A percentile compares a stretch with the other conserved stretches of the same genome.
These are phyloP conservation scores for Thermothelomyces thermophilus DNA, from an alignment of 2,329 filamentous ascomycete genomes.

Conservation along the genomic window DNA sequence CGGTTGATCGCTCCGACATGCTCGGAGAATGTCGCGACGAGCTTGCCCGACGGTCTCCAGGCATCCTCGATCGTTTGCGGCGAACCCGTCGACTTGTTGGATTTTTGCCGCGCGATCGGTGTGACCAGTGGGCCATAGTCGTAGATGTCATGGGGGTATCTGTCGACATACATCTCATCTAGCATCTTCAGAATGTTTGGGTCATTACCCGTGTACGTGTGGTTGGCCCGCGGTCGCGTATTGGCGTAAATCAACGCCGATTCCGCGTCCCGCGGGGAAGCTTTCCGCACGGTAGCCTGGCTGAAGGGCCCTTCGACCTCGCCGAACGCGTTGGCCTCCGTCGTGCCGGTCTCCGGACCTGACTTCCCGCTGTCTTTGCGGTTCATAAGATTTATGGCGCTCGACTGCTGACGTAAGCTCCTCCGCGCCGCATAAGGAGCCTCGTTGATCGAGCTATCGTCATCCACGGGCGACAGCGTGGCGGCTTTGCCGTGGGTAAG, in stretches of 20 bases:
- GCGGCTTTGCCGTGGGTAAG: slow-evolving; percentile 24
- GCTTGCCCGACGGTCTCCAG: slow-evolving; percentile 77
- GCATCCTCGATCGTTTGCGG: slow-evolving; percentile 46
- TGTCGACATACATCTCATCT: slow-evolving; percentile 75
- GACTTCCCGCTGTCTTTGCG: slow-evolving; percentile 54
- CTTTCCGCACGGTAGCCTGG: slow-evolving; percentile 28
- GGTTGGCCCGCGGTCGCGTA: slow-evolving; percentile 54
- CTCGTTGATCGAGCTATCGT: slow-evolving; percentile 33
- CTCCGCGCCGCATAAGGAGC: slow-evolving; percentile 39
- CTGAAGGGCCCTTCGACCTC: slow-evolving; percentile 52
- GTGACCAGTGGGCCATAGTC: slow-evolving; percentile 78
- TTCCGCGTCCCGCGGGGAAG: slow-evolving; percentile 30
- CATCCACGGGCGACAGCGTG: slow-evolving; percentile 14
- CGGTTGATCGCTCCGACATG: slow-evolving; percentile 78
- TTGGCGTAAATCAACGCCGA: slow-evolving; percentile 30
- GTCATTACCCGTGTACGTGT: slow-evolving; percentile 80
- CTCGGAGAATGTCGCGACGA: slow-evolving; percentile 85
- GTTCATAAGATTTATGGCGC: slow-evolving; percentile 53
- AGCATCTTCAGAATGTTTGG: slow-evolving; percentile 64
- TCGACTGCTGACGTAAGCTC: slow-evolving; percentile 50
- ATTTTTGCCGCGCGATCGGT: slow-evolving; percentile 53
- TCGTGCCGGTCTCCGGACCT: slow-evolving; percentile 51
- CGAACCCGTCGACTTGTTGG: slow-evolving; percentile 43
- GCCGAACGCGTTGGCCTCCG: slow-evolving; percentile 53
- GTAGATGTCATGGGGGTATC: slow-evolving; percentile 57